Conservation (phyloP, 768 basidiomycete species). For the Boletellus ananiceps region DNA sequence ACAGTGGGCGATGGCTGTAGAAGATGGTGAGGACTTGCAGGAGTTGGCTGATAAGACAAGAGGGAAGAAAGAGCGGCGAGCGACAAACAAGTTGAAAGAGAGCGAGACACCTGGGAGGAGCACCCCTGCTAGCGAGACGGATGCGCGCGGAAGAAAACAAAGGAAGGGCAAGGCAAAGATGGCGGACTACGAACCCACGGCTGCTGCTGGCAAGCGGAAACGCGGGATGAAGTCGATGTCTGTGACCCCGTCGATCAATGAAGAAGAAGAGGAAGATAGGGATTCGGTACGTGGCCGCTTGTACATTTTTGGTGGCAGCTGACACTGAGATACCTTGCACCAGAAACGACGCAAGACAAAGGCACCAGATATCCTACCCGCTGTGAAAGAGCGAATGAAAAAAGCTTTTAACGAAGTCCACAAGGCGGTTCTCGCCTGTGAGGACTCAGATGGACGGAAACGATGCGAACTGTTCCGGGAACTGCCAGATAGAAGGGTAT, state of each 20-base stretch:
- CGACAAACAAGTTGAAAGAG: constrained; percentile 55
- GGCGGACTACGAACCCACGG: constrained; percentile 46
- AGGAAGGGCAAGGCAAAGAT: constrained; percentile 60
- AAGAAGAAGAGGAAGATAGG: constrained; percentile 77
- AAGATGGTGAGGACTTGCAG: constrained; percentile 77
- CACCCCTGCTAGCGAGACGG: constrained; percentile 61
- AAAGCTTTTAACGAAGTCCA: constrained; percentile 75
- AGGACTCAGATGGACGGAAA: constrained; percentile 69
- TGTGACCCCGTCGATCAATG: constrained; percentile 66
- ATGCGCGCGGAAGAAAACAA: constrained; percentile 49
- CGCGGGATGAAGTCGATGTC: constrained; percentile 69
- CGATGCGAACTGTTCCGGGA: constrained; percentile 87
- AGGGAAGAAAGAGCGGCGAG: constrained; percentile 62
- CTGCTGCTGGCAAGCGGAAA: constrained; percentile 62
- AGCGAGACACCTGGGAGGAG: constrained; percentile 56
- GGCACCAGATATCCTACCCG: constrained; percentile 50
- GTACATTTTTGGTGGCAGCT: neutral
- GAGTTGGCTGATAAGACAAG: constrained; percentile 63
- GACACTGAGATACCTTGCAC: constrained; percentile 1
- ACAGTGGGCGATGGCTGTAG: constrained; percentile 83
- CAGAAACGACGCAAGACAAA: constrained; percentile 88
- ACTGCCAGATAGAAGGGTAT: constrained; percentile 72
- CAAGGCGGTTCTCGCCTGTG: constrained; percentile 66
- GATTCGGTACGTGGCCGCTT: constrained; percentile 47
- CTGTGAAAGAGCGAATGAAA: constrained; percentile 73